Base-by-base conservation (phyloP, 2,329 filamentous ascomycete genomes). In the Aspergillus hiratsukae region DNA sequence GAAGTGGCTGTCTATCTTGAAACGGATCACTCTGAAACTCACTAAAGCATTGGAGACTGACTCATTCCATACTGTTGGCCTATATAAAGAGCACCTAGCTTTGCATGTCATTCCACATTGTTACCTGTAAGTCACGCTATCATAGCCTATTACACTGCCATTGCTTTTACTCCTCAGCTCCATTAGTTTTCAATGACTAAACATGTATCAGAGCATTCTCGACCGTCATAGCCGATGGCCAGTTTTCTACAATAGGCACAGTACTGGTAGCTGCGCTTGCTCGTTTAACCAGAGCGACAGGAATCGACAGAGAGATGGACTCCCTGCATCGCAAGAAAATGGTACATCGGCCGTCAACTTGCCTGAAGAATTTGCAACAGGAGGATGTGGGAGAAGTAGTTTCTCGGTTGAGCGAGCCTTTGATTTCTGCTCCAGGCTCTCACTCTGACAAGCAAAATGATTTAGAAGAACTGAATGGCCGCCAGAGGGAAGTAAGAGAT, bases 241-340 rank as follows among this genome's bases (percentile, higher is more conserved):
- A 91, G 66, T 89, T 89, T 71, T 84, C 89, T 2, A 78, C 85
- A 3, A 78, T 93, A 2, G 90, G 89, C 3, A 76, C 91, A 21
- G 79, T 89, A 60, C 79, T 93, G 9, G 69, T 92, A 48, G 85
- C 82, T 21, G 74, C 83, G 1, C 74, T 92, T 56, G 86, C 86
- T 3, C 83, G 83, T 59, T 72, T 87, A 23, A 73, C 81, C 58
- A 74, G 74, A 51, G 70, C 78, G 1, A 66, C 61, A 14, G 67
- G 64, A 2, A 70, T 84, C 51, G 70, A 70, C 8, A 64, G 65
- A 29, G 57, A 63, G 31, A 8, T 71, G 61, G 54, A 63, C 27
- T 45, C 40, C 35, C 45, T 46, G 21, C 48, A 31, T 23, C 35
- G 29, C 28, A 50, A 59, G 21, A 58, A 53, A 21, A 6, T n/a